Evolutionary conservation across 2,329 filamentous ascomycete genomes (phyloP).

Genomic region (Colletotrichum magnum): DNA sequence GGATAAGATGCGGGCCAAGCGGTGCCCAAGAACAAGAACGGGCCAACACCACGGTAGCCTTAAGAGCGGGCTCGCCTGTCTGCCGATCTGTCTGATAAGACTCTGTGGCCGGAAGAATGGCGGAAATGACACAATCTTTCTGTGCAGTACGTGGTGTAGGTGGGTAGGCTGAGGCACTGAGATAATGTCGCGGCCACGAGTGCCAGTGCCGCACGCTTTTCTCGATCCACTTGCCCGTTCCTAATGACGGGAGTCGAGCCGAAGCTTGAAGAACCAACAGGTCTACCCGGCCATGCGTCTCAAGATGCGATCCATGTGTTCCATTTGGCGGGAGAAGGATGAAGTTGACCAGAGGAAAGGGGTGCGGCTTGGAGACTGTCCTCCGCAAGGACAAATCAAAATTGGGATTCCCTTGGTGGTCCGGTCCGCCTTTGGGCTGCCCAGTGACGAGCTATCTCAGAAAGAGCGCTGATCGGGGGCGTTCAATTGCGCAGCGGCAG

Average conservation of each 20-base stretch:
- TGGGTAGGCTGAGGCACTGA: conserved; percentile 3
- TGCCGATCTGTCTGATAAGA: conserved; percentile 39
- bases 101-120: conserved; percentile 6
- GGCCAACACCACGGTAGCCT: conserved; percentile 34
- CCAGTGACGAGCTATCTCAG: not conserved
- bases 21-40: conserved; percentile 19
- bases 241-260: not conserved
- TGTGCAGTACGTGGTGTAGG: not conserved
- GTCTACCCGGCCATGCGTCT: not conserved
- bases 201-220: conserved; percentile 1
- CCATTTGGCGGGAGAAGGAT: not conserved
- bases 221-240: not conserved
- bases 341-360: not conserved
- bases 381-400: no score
- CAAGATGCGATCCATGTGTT: not conserved
- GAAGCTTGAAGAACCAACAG: conserved; percentile 3
- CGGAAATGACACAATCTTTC: conserved; percentile 37
- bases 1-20: conserved; percentile 31
- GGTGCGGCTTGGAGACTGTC: no score
- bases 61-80: conserved; percentile 32
- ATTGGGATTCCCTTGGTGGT: not conserved
- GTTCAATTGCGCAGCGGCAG: not conserved
- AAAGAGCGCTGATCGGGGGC: not conserved
- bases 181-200: conserved; percentile 14
- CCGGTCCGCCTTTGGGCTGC: not conserved